These are phyloP conservation scores for Solanum sitiens DNA, from an alignment of 257 asterid species.

Conservation along the genomic window DNA sequence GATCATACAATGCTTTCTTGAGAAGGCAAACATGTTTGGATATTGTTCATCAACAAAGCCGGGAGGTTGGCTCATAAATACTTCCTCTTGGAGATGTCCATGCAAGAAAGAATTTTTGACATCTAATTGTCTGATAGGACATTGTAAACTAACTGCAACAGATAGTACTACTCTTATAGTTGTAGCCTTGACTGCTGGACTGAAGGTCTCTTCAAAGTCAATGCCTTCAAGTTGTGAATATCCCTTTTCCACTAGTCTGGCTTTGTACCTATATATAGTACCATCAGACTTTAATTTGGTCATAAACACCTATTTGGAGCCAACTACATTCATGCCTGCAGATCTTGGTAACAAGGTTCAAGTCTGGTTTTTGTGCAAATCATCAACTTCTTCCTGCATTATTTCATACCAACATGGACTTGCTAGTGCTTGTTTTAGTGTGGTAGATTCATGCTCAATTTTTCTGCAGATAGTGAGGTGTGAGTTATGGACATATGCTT, in stretches of 20 bases:
- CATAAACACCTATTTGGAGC: neutral
- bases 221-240: neutral
- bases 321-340: neutral
- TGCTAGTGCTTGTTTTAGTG: neutral
- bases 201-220: neutral
- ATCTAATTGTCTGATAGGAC: neutral
- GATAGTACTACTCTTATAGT: neutral
- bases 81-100: neutral
- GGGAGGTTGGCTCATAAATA: neutral
- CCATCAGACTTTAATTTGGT: neutral
- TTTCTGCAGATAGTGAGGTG: neutral
- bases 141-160: neutral
- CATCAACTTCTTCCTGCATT: neutral
- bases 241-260: neutral
- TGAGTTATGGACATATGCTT: neutral
- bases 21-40: neutral
- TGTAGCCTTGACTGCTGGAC: neutral
- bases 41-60: neutral
- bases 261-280: too few relatives aligned
- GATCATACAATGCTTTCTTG: neutral
- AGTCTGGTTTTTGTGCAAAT: neutral
- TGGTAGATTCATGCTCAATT: neutral
- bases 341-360: neutral
- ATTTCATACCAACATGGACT: neutral
- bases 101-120: neutral